Base-by-base conservation (phyloP, 1,284 basidiomycete species). In the Chiua sp. region DNA sequence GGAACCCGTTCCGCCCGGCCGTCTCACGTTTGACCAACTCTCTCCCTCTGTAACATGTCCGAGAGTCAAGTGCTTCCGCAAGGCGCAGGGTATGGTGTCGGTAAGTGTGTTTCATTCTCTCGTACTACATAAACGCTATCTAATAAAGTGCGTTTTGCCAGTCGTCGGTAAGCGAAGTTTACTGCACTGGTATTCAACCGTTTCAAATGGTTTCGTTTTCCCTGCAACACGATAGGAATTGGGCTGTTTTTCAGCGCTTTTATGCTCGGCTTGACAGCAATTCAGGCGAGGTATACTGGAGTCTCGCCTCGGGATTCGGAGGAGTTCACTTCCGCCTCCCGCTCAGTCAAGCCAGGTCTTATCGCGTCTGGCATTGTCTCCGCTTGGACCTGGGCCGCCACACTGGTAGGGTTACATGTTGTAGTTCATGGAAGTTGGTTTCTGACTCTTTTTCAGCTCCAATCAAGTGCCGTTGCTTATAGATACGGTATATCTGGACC, bases 331-430 rank as follows among this genome's bases (percentile, higher is more conserved):
- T 91, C 87, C 57, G 94, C 94, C 3, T 91, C 89, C 5, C 79
- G 89, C 37, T 91, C 87, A 61, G 85, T 95, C 53, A 95, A 95
- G 66, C 93, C 95, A 3, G 95, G 94, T 10, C 80, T 98, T 47
- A 95, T 97, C 60, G 95, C 94, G 0, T 87, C 92, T 13, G 94
- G 94, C 10, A 95, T 97, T 63, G 93, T 96, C 22, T 89, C 87
- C 23, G 88, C 91, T 13, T 92, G 90, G 90, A 94, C 93, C 22
- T 94, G 89, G 89, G 90, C 89, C 3, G 90, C 90, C 18, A 90
- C 88, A 1, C 74, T 91, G 60, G 87, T 88, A 62, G 12, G 20
- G 12, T 22, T 22, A 22, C 12, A 12, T n/a, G n/a, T n/a, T 16
- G 8, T 22, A 7, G n/a, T 44, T 44, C 42, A 22, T 44, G n/a